These are phyloP conservation scores for Phytophthora palmivora DNA, from an alignment of 352 stramenopile species.

Conservation along the genomic window DNA sequence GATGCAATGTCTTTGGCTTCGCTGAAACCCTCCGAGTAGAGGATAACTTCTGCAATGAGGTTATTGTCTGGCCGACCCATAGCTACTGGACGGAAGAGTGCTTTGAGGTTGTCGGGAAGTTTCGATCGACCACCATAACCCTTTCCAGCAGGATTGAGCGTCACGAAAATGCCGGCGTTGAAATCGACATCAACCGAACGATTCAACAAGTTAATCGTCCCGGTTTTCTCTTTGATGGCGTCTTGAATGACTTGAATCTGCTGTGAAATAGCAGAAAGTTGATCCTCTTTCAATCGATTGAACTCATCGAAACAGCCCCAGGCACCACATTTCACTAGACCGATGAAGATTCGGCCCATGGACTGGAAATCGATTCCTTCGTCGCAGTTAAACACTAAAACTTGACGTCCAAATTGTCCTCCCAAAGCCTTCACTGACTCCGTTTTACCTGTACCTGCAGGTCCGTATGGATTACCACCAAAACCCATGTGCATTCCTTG, in stretches of 20 bases:
- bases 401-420: constrained; percentile 90
- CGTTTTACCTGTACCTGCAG: constrained; percentile 95
- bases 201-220: constrained; percentile 84
- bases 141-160: constrained; percentile 95
- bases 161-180: constrained; percentile 96
- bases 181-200: constrained; percentile 90
- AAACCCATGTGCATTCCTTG: constrained; percentile 94
- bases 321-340: constrained; percentile 93
- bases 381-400: constrained; percentile 95
- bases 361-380: constrained; percentile 95
- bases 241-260: constrained; percentile 96
- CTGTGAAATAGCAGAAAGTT: constrained; percentile 94
- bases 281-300: constrained; percentile 95
- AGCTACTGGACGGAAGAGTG: constrained; percentile 93
- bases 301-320: constrained; percentile 98
- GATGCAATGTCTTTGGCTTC: constrained; percentile 90
- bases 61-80: constrained; percentile 95
- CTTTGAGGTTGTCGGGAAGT: constrained; percentile 95
- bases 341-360: constrained; percentile 97
- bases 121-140: constrained; percentile 94
- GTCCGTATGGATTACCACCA: constrained; percentile 94
- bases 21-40: constrained; percentile 93
- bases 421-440: constrained; percentile 95
- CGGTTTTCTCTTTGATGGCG: constrained; percentile 89
- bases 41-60: constrained; percentile 94